Conservation (phyloP, 148 eudicot genomes). For the Rhododendron kiyosumense region DNA sequence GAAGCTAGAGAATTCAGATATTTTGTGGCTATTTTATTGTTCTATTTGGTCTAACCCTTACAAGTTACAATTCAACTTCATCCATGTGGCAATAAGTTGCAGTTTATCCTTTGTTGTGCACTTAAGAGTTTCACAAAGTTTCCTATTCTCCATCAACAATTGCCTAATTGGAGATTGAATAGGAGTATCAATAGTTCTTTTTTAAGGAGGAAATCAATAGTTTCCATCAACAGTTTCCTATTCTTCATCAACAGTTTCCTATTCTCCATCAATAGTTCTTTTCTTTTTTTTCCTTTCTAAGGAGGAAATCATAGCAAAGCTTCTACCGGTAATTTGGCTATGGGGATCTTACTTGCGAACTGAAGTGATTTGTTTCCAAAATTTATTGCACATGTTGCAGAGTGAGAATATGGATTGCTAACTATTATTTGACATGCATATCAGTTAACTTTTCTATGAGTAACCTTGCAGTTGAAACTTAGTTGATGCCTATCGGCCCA, state of each 20-base stretch:
- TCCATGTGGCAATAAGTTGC: not conserved
- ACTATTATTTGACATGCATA: not conserved
- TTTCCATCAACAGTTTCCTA: too few species aligned
- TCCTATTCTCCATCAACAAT: not conserved
- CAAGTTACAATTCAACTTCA: not conserved
- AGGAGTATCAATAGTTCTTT: not conserved
- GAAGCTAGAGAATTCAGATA: not conserved
- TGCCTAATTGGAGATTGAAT: not conserved
- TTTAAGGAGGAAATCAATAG: not conserved
- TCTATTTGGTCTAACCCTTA: not conserved
- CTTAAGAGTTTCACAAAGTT: not conserved
- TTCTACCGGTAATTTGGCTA: not conserved
- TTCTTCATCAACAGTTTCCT: too few species aligned
- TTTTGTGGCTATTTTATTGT: conserved; percentile 3
- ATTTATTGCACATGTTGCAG: not conserved
- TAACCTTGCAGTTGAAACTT: not conserved
- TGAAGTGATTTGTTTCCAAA: not conserved
- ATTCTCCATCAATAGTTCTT: too few species aligned
- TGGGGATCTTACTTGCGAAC: not conserved
- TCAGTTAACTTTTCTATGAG: not conserved
- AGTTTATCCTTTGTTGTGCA: not conserved
- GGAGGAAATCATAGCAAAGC: not conserved
- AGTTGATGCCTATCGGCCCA: not conserved
- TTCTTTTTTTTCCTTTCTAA: not conserved
- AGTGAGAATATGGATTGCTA: not conserved